Conservation (phyloP, 2,329 filamentous ascomycete species). For the Fusarium sp. region DNA sequence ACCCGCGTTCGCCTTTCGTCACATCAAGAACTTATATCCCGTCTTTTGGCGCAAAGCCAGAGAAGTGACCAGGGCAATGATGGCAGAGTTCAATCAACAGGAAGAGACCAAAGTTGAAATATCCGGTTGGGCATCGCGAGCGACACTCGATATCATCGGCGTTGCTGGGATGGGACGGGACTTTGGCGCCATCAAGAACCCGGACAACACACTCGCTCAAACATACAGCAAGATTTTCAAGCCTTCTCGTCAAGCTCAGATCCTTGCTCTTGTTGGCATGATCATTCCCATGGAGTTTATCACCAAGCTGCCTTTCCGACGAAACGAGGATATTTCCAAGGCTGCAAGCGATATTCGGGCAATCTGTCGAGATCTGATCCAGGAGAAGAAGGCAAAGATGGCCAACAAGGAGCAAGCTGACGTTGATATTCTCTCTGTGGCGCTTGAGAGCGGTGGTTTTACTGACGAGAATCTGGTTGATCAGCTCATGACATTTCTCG, state of each 20-base stretch:
- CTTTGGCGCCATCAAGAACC: slow-evolving; percentile 73
- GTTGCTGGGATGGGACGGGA: slow-evolving; percentile 77
- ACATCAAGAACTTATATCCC: slow-evolving; percentile 86
- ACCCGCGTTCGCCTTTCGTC: slow-evolving; percentile 86
- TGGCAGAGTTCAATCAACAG: slow-evolving; percentile 48
- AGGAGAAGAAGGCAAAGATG: slow-evolving; percentile 70
- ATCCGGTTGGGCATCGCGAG: slow-evolving; percentile 71
- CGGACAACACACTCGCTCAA: slow-evolving; percentile 66
- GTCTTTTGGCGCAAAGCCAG: slow-evolving; percentile 83
- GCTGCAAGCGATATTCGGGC: slow-evolving; percentile 70
- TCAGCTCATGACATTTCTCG: slow-evolving; percentile 91
- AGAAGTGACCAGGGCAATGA: slow-evolving; percentile 74
- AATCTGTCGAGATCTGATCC: slow-evolving; percentile 75
- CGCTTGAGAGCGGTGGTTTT: slow-evolving; percentile 80
- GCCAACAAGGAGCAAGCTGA: slow-evolving; percentile 62
- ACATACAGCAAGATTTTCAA: slow-evolving; percentile 68
- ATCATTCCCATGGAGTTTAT: slow-evolving; percentile 73
- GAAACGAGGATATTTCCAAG: slow-evolving; percentile 72
- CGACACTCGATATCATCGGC: slow-evolving; percentile 81
- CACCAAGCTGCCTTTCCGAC: slow-evolving; percentile 71
- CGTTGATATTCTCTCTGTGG: slow-evolving; percentile 83
- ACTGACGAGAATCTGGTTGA: slow-evolving; percentile 83
- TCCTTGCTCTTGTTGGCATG: slow-evolving; percentile 68
- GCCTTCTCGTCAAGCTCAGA: slow-evolving; percentile 61
- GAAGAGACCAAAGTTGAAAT: slow-evolving; percentile 64